Percentiles rank a stretch among this genome's conserved stretches.
These are phyloP conservation scores for Neurospora terricola DNA, from an alignment of 495 filamentous ascomycete genomes.

Conservation along the genomic window DNA sequence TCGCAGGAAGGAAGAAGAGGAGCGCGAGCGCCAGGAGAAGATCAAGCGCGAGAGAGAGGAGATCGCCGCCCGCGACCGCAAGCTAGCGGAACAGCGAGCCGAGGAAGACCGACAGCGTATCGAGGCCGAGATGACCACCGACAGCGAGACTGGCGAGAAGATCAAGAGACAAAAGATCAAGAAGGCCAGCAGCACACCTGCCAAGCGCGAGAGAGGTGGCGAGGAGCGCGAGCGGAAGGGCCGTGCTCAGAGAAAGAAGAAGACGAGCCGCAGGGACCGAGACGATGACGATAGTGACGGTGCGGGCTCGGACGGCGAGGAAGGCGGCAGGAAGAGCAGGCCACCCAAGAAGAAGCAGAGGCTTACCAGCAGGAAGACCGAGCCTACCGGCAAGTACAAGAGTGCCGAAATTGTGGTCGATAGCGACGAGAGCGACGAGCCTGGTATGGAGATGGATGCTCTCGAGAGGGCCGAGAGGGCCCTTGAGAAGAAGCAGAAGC, in stretches of 20 bases:
- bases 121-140: conserved; percentile 63
- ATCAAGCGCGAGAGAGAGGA: conserved; percentile 72
- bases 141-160: conserved; percentile 66
- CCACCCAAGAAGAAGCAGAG: conserved; percentile 52
- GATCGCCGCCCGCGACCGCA: conserved; percentile 66
- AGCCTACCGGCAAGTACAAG: conserved; percentile 55
- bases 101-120: conserved; percentile 62
- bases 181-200: not conserved
- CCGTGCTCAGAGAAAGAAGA: conserved; percentile 11
- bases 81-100: conserved; percentile 54
- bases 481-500: conserved; percentile 17
- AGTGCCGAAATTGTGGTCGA: conserved; percentile 71
- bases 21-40: conserved; percentile 60
- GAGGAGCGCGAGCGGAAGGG: conserved; percentile 8
- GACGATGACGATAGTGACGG: conserved; percentile 24
- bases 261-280: not conserved
- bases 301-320: conserved; percentile 15
- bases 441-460: conserved; percentile 20
- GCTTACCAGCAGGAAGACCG: conserved; percentile 44
- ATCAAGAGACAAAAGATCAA: conserved; percentile 70
- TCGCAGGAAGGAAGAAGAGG: conserved; percentile 48
- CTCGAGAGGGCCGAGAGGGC: conserved; percentile 33
- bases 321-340: conserved; percentile 32
- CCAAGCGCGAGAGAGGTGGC: conserved; percentile 4
- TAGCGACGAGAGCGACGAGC: conserved; percentile 42